Conservation (phyloP, 169 alveolate species). For the Amoebophrya sp. region DNA sequence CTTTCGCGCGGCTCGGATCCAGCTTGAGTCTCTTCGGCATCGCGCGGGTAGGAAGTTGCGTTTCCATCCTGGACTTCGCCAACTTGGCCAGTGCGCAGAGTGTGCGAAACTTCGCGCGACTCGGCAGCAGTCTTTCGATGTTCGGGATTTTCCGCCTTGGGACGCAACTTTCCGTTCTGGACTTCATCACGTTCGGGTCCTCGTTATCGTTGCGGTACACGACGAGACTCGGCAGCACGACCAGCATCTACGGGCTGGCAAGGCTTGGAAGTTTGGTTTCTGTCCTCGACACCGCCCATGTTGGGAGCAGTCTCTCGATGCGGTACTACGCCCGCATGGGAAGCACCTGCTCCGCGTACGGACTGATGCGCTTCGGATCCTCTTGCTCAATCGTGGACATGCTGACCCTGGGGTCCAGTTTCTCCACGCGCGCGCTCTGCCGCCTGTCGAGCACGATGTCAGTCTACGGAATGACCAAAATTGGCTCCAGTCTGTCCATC, state of each 20-base stretch:
- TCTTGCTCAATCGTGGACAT: background rate
- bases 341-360: background rate
- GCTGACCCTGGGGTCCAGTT: background rate
- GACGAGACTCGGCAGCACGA: background rate
- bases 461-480: background rate
- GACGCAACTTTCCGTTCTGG: background rate
- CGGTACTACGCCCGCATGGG: conserved; percentile 24
- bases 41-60: background rate
- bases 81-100: background rate
- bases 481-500: conserved; percentile 15
- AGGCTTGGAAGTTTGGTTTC: background rate
- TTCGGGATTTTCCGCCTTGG: background rate
- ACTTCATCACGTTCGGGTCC: background rate
- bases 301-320: background rate
- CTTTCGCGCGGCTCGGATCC: background rate
- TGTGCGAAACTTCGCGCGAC: conserved; percentile 18
- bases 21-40: background rate
- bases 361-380: background rate
- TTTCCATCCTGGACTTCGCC: background rate
- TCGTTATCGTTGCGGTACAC: background rate
- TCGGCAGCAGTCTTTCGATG: background rate
- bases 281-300: conserved; percentile 16
- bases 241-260: background rate
- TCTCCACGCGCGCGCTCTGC: background rate
- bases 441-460: conserved; percentile 26